phyloP scores from a whole-genome alignment of 768 basidiomycete species.

The Daedaleopsis nitida region DNA sequence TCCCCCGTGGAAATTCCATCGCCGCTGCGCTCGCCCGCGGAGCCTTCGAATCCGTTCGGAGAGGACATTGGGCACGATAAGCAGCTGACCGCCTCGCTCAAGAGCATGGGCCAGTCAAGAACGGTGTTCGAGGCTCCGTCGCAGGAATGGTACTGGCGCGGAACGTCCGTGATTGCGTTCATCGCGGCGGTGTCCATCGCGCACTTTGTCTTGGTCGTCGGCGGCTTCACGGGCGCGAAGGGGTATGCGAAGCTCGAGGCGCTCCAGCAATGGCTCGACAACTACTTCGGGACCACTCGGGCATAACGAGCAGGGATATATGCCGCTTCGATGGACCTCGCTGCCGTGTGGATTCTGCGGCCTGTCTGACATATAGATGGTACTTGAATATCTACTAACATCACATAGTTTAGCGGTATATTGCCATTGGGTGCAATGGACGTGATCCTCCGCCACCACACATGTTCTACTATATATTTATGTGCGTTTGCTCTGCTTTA shows the following conservation, averaged over 20 bases:
- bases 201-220: constrained; percentile 31
- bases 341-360: background rate
- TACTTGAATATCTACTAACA: no score
- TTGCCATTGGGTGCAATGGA: no score
- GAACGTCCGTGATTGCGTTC: constrained; percentile 28
- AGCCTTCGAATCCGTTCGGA: constrained; percentile 3
- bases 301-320: constrained; percentile 1
- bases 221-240: constrained; percentile 30
- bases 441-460: no score
- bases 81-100: constrained; percentile 1
- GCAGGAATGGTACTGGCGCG: constrained; percentile 11
- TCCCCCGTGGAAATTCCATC: constrained; percentile 11
- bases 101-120: constrained; percentile 2
- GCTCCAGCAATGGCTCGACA: constrained; percentile 21
- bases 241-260: constrained; percentile 26
- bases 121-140: constrained; percentile 13
- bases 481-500: no score
- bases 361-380: background rate
- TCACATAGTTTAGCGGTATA: no score
- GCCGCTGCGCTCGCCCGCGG: constrained; percentile 12
- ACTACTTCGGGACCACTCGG: constrained; percentile 7
- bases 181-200: constrained; percentile 33
- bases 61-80: constrained; percentile 10
- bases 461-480: no score
- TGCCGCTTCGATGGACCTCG: no score